phyloP scores from a whole-genome alignment of 441 rosid species.

The Omphalea diandra region DNA sequence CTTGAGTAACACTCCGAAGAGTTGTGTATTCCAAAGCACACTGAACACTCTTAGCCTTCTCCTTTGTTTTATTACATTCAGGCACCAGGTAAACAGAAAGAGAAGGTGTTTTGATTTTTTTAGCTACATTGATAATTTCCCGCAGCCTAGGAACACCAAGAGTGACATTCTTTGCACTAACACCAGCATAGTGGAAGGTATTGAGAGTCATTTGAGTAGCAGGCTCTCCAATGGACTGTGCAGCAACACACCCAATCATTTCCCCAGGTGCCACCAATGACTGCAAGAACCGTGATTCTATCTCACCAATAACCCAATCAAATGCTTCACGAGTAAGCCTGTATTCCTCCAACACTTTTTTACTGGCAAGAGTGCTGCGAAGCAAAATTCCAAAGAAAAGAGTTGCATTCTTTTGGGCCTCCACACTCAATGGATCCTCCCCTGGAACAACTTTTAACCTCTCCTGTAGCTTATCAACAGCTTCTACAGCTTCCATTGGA shows the following conservation, averaged over 20 bases:
- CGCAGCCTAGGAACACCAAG: slow-evolving; percentile 98
- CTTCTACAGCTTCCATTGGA: slow-evolving; percentile 97
- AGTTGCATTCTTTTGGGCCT: slow-evolving; percentile 99
- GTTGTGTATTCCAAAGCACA: slow-evolving; percentile 99
- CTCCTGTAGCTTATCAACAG: slow-evolving; percentile 97
- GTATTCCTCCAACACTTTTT: slow-evolving; percentile 95
- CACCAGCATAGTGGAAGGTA: slow-evolving; percentile 99
- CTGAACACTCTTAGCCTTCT: slow-evolving; percentile 92
- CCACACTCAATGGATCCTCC: slow-evolving; percentile 85
- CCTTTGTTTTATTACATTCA: slow-evolving; percentile 81
- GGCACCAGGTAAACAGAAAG: slow-evolving; percentile 79
- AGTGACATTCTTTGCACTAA: slow-evolving; percentile 99
- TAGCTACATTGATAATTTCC: slow-evolving; percentile 96
- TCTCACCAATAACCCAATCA: slow-evolving; percentile 98
- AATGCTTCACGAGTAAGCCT: slow-evolving; percentile 97
- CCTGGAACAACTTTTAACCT: slow-evolving; percentile 97
- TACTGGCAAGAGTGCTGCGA: slow-evolving; percentile 98
- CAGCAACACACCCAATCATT: slow-evolving; percentile 99
- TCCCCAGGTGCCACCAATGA: slow-evolving; percentile 97
- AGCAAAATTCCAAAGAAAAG: slow-evolving; percentile 92
- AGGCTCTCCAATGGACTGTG: slow-evolving; percentile 99
- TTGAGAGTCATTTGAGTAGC: slow-evolving; percentile 99
- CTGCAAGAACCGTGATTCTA: slow-evolving; percentile 89
- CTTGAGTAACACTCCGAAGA: slow-evolving; percentile 93
- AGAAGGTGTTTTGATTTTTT: slow-evolving; percentile 96